These are phyloP conservation scores for Corynascus novoguineensis DNA, from an alignment of 495 filamentous ascomycete species.

Conservation along the genomic window DNA sequence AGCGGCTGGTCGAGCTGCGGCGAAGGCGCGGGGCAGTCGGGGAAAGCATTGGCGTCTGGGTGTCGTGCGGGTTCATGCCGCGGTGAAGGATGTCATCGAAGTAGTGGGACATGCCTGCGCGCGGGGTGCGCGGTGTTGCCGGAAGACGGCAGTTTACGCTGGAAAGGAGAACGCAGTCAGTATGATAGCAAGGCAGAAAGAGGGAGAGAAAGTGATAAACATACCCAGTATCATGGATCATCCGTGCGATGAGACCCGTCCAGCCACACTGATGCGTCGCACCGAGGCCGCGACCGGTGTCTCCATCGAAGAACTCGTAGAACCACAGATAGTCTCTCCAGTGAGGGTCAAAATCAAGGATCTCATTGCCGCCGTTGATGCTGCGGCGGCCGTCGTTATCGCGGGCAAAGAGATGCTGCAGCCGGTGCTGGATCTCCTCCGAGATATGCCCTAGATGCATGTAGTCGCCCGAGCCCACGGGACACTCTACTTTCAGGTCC, in stretches of 20 bases:
- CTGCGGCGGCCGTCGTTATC: conserved; percentile 80
- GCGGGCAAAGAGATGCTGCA: conserved; percentile 84
- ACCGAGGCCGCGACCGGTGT: conserved; percentile 80
- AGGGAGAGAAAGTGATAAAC: conserved; percentile 23
- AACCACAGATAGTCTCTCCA: conserved; percentile 95
- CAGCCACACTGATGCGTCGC: conserved; percentile 95
- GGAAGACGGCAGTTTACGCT: conserved; percentile 88
- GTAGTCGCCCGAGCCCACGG: conserved; percentile 84
- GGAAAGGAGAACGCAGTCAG: conserved; percentile 16
- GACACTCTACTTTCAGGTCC: conserved; percentile 82
- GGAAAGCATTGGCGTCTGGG: conserved; percentile 31
- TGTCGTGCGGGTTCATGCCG: conserved; percentile 24
- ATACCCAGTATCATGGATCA: conserved; percentile 95
- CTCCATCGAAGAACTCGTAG: conserved; percentile 95
- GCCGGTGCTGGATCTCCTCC: conserved; percentile 89
- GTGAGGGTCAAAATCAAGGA: conserved; percentile 81
- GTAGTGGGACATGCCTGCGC: conserved; percentile 78
- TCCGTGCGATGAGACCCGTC: conserved; percentile 93
- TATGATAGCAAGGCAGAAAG: conserved; percentile 6
- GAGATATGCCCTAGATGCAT: conserved; percentile 98
- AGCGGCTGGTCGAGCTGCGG: conserved; percentile 75
- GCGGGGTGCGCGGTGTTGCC: conserved; percentile 84
- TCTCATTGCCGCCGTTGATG: conserved; percentile 73
- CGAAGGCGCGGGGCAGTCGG: conserved; percentile 52
- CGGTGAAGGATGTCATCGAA: conserved; percentile 86